Conservation (phyloP, 2,329 filamentous ascomycete genomes). For the Alternaria infectoria region DNA sequence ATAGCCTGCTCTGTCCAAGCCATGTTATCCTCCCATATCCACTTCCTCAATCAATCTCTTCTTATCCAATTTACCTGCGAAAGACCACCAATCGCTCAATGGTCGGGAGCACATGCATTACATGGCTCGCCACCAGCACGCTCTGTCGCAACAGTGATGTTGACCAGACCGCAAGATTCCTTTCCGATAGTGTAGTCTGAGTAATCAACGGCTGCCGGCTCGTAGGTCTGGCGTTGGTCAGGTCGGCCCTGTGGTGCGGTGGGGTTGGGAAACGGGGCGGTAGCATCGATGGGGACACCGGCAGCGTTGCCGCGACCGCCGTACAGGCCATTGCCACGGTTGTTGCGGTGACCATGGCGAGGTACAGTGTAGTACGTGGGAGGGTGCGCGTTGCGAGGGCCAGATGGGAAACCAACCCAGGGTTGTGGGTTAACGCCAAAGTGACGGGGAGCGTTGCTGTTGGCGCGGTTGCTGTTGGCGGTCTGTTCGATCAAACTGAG, state of each 20-base stretch:
- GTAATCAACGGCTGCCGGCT: not conserved
- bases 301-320: constrained; percentile 11
- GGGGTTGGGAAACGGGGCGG: constrained; percentile 40
- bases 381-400: not conserved
- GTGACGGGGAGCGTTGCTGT: not conserved
- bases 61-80: not conserved
- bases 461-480: constrained; percentile 4
- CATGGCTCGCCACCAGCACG: constrained; percentile 3
- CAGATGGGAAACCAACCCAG: constrained; percentile 9
- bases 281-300: constrained; percentile 40
- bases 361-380: constrained; percentile 1
- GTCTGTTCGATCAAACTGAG: constrained; percentile 20
- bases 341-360: constrained; percentile 2
- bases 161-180: constrained; percentile 7
- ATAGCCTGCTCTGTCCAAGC: not conserved
- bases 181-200: constrained; percentile 3
- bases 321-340: constrained; percentile 34
- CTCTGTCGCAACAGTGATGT: constrained; percentile 5
- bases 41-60: not conserved
- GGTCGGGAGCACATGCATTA: constrained; percentile 8
- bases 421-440: constrained; percentile 15
- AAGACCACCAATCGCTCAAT: not conserved
- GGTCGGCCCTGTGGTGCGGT: constrained; percentile 31
- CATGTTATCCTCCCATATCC: not conserved
- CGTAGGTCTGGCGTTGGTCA: not conserved